A percentile compares a stretch with the other conserved stretches of the same genome.
Conservation (phyloP, 129 eudicot genomes). For the Heracleum sosnowskyi region DNA sequence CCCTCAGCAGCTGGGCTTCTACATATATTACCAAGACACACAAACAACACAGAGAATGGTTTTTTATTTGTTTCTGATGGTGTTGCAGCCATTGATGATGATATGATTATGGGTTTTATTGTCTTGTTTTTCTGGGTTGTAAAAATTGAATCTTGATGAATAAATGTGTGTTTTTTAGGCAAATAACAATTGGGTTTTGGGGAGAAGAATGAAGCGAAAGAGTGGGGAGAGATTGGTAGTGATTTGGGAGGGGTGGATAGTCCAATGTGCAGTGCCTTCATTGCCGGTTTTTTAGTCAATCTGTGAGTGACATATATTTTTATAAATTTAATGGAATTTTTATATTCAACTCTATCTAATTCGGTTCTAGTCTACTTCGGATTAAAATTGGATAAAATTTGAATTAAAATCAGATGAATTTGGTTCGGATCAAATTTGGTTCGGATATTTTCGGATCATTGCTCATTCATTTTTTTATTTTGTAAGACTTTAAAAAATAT, state of each 20-base stretch:
- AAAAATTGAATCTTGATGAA: conserved; percentile 17
- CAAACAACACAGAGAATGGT: conserved; percentile 82
- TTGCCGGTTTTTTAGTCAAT: not conserved
- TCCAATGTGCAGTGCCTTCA: conserved; percentile 39
- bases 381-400: too few species aligned
- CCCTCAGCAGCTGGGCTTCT: conserved; percentile 99
- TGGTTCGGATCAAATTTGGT: too few species aligned
- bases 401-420: too few species aligned
- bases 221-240: conserved; percentile 22
- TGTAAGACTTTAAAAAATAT: too few species aligned
- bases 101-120: conserved; percentile 12
- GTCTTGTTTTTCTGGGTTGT: not conserved
- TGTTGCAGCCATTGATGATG: conserved; percentile 41
- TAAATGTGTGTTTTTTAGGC: conserved; percentile 9
- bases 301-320: too few species aligned
- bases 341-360: too few species aligned
- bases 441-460: too few species aligned
- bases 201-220: conserved; percentile 18
- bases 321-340: too few species aligned
- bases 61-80: conserved; percentile 23
- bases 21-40: conserved; percentile 91
- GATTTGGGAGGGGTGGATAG: conserved; percentile 21
- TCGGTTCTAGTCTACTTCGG: too few species aligned
- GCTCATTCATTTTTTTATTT: too few species aligned
- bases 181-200: conserved; percentile 12